Conservation (phyloP, 2,329 filamentous ascomycete species). For the Huntiella decipiens region DNA sequence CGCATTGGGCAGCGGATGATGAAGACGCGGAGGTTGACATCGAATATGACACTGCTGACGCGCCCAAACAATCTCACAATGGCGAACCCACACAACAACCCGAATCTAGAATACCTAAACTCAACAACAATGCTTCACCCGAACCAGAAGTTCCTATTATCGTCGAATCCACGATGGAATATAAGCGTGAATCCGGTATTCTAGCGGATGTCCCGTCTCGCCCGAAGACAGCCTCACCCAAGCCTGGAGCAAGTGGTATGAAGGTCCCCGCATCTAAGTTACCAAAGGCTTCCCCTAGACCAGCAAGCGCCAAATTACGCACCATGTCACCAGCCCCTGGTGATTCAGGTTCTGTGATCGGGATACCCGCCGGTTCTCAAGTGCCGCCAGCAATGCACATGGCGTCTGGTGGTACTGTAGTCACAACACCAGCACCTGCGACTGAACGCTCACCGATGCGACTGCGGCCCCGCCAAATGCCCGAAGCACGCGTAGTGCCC, state of each 20-base stretch:
- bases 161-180: slow-evolving; percentile 1
- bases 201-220: background rate
- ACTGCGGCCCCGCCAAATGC: no score
- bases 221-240: slow-evolving; percentile 6
- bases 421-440: background rate
- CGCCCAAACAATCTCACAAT: slow-evolving; percentile 14
- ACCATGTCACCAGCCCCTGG: slow-evolving; percentile 1
- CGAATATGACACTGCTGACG: background rate
- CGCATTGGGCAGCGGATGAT: background rate
- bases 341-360: background rate
- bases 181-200: background rate
- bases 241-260: slow-evolving; percentile 2
- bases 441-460: no score
- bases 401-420: slow-evolving; percentile 5
- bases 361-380: background rate
- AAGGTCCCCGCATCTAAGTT: slow-evolving; percentile 7
- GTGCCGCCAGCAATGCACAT: slow-evolving; percentile 6
- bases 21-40: slow-evolving; percentile 15
- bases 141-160: slow-evolving; percentile 4
- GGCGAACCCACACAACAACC: slow-evolving; percentile 21
- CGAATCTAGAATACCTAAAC: background rate
- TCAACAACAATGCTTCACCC: background rate
- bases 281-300: slow-evolving; percentile 9
- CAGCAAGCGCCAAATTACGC: slow-evolving; percentile 1
- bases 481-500: no score